Percentiles rank a stretch among this genome's conserved stretches.
Evolutionary conservation across 2,329 filamentous ascomycete genomes (phyloP).

Genomic region (Calonectria montana): DNA sequence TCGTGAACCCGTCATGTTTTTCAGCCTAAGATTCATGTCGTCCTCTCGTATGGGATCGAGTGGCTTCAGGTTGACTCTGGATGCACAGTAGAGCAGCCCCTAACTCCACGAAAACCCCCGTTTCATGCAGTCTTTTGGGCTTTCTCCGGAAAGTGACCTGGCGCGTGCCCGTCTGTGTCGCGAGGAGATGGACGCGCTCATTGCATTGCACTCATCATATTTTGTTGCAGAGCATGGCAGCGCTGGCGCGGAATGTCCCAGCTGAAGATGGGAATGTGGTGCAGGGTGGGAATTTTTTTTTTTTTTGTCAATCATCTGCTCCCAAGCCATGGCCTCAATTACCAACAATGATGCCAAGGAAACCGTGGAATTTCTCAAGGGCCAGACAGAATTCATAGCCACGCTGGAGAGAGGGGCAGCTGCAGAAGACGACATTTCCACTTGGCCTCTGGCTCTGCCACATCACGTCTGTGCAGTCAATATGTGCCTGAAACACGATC

Average conservation of each 20-base stretch:
- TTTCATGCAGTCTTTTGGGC: not conserved
- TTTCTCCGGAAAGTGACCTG: not conserved
- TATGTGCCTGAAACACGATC: not conserved
- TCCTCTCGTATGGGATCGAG: not conserved
- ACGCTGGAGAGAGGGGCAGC: not conserved
- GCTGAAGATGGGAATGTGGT: not conserved
- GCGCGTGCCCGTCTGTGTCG: not conserved
- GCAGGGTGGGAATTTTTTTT: not conserved
- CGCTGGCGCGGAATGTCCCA: not conserved
- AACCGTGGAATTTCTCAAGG: not conserved
- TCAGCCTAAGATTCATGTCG: not conserved
- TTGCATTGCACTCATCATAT: not conserved
- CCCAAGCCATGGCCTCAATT: not conserved
- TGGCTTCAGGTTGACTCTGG: not conserved
- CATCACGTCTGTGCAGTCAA: not conserved
- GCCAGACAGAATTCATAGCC: not conserved
- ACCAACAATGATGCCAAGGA: not conserved
- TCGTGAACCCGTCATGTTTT: not conserved
- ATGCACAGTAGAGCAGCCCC: not conserved
- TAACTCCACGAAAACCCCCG: not conserved
- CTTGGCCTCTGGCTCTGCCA: not conserved
- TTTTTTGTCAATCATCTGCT: not conserved
- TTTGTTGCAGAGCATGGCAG: not conserved
- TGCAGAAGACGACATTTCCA: not conserved
- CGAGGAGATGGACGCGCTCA: not conserved